phyloP scores from a whole-genome alignment of 495 filamentous ascomycete genomes.

The Hyaloscypha hepaticicola region DNA sequence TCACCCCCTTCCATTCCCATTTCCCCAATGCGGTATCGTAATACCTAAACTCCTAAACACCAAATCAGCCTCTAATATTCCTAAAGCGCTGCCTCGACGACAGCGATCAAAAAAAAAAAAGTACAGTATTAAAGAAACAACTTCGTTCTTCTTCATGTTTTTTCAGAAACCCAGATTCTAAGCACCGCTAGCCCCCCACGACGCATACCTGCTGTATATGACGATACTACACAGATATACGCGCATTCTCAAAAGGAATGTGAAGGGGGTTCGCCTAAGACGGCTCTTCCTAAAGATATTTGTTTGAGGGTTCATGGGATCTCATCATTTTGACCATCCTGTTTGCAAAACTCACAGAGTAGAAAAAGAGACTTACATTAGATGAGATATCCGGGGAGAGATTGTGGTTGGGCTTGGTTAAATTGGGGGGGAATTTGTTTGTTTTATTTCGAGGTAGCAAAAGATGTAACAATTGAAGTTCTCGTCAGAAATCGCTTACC shows the following conservation, averaged over 20 bases:
- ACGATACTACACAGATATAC: conserved; percentile 18
- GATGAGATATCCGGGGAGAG: background rate
- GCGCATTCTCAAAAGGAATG: conserved; percentile 15
- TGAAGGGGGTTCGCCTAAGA: conserved; percentile 29
- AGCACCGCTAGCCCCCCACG: conserved; percentile 30
- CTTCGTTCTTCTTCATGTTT: background rate
- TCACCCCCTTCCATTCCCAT: background rate
- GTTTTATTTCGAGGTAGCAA: background rate
- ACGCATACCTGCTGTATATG: conserved; percentile 23
- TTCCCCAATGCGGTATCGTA: no score
- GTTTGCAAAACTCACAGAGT: background rate
- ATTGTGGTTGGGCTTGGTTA: background rate
- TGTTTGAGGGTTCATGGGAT: conserved; percentile 30
- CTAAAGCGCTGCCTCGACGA: background rate
- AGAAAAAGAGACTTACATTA: background rate
- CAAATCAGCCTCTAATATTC: background rate
- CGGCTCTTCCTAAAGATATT: conserved; percentile 40
- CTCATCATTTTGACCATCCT: conserved; percentile 33
- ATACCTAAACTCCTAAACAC: no score
- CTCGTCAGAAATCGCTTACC: no score
- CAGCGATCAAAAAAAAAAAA: background rate
- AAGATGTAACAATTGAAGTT: background rate
- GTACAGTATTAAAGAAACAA: background rate
- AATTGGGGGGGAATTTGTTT: background rate
- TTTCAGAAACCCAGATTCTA: conserved; percentile 38